These are phyloP conservation scores for Saturnispora ahearnii DNA, from an alignment of 805 yeast genomes.

Conservation along the genomic window DNA sequence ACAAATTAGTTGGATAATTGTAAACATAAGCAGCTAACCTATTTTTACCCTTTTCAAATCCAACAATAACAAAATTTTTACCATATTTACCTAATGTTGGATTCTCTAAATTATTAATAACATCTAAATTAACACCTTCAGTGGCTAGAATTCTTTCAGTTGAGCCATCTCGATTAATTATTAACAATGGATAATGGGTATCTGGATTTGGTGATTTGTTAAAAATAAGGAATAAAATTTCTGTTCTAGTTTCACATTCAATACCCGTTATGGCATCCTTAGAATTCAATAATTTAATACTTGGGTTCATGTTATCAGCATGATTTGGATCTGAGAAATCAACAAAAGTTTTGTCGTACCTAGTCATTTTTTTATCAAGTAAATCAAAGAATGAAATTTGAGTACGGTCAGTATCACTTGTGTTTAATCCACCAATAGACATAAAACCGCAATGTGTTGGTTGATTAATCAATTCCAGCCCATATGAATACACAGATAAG, in stretches of 20 bases:
- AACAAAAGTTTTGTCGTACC: background rate
- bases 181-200: background rate
- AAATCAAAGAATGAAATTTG: constrained; percentile 3
- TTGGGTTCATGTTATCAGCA: too few species aligned
- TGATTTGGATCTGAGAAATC: constrained; percentile 23
- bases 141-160: background rate
- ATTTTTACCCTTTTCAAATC: constrained; percentile 41
- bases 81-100: constrained; percentile 63
- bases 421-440: constrained; percentile 40
- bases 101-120: constrained; percentile 18
- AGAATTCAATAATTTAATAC: background rate
- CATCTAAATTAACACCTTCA: constrained; percentile 6
- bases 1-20: constrained; percentile 47
- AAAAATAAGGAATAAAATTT: background rate
- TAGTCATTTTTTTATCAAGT: background rate
- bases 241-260: background rate
- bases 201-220: background rate
- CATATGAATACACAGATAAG: constrained; percentile 35
- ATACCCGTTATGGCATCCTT: background rate
- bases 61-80: constrained; percentile 52
- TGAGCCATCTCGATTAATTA: background rate
- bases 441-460: constrained; percentile 40
- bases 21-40: constrained; percentile 41
- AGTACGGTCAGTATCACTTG: background rate
- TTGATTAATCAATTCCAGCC: constrained; percentile 30